These are phyloP conservation scores for Polyporus arcularius DNA, from an alignment of 768 basidiomycete genomes.

Conservation along the genomic window DNA sequence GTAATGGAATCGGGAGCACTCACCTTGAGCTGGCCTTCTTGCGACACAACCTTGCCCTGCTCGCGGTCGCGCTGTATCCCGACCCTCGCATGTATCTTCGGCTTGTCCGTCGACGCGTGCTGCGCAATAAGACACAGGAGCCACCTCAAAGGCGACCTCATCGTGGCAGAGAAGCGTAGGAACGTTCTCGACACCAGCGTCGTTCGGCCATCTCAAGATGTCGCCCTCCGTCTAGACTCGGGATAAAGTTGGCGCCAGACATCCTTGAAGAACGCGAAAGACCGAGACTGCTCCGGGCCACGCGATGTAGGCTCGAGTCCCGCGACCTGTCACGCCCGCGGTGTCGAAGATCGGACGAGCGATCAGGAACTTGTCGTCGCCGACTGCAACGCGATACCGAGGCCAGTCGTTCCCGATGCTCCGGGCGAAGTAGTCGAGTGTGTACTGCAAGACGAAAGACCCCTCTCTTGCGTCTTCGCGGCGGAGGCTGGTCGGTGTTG, in stretches of 20 bases:
- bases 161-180: constrained; percentile 5
- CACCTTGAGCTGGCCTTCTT: too few relatives aligned
- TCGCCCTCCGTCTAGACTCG: neutral
- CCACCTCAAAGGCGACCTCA: neutral
- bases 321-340: neutral
- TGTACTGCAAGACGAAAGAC: too few relatives aligned
- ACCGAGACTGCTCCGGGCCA: neutral
- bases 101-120: too few relatives aligned
- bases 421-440: too few relatives aligned
- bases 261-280: constrained; percentile 12
- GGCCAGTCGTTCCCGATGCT: neutral
- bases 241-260: constrained; percentile 1
- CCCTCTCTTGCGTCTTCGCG: too few relatives aligned
- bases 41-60: too few relatives aligned
- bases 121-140: too few relatives aligned
- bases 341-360: neutral
- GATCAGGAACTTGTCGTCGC: constrained; percentile 1
- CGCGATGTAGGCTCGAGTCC: constrained; percentile 10
- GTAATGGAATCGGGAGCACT: too few relatives aligned
- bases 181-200: neutral
- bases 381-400: constrained; percentile 2
- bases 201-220: neutral
- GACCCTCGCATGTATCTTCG: too few relatives aligned
- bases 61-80: too few relatives aligned
- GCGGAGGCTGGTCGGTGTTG: too few relatives aligned